Percentiles rank a stretch among this genome's conserved stretches.
phyloP scores from a whole-genome alignment of 1,284 basidiomycete genomes.

The Sporisorium sorghi region DNA sequence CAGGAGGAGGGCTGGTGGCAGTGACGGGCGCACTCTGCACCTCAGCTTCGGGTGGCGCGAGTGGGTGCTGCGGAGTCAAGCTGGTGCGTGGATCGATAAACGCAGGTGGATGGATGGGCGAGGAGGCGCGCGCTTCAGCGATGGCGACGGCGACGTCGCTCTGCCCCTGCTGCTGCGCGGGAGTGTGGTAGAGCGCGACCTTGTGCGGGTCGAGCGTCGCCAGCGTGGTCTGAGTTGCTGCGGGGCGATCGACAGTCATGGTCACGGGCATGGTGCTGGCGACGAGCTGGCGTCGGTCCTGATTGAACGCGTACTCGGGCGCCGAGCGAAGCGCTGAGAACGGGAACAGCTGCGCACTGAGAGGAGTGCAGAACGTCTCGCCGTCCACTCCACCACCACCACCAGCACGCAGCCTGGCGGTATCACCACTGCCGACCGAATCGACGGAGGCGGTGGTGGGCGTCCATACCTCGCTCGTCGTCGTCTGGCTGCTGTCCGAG shows the following conservation, averaged over 20 bases:
- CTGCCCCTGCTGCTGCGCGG: too few relatives aligned
- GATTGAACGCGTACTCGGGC: not conserved
- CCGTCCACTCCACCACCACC: not conserved
- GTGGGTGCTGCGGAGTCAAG: not conserved
- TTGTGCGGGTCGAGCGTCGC: not conserved
- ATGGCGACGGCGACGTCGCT: not conserved
- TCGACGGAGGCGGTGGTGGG: not conserved
- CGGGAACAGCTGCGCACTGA: too few relatives aligned
- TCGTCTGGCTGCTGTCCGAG: not conserved
- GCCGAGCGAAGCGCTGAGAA: not conserved
- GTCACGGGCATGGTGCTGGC: not conserved
- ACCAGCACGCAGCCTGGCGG: not conserved
- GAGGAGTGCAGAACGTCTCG: too few relatives aligned
- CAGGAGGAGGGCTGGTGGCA: too few relatives aligned
- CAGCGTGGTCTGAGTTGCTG: too few relatives aligned
- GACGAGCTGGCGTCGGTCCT: not conserved
- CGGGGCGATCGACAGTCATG: not conserved
- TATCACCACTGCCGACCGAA: not conserved
- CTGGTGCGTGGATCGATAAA: not conserved
- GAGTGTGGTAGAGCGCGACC: not conserved
- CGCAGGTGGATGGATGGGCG: too few relatives aligned
- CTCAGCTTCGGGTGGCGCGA: not conserved
- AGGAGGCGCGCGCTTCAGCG: not conserved
- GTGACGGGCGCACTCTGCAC: not conserved
- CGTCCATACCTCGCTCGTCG: constrained; percentile 7